These are phyloP conservation scores for Retiboletus fuscus DNA, from an alignment of 1,284 basidiomycete genomes.

Conservation along the genomic window DNA sequence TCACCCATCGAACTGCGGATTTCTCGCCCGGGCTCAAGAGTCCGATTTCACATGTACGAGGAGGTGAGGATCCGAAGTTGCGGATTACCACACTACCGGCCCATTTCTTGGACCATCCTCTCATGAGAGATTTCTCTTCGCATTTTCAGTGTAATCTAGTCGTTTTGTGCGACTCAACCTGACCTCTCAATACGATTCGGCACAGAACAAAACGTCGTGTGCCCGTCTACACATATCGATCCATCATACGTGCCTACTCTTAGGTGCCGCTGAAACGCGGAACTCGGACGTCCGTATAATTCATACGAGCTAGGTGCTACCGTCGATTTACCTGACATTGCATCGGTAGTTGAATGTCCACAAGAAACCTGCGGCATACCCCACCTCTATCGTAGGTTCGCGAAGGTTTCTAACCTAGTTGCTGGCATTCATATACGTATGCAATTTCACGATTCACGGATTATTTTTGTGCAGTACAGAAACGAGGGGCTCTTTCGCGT, in stretches of 20 bases:
- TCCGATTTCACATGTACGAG: not conserved
- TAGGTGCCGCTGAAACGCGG: no score
- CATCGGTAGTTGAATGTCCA: not conserved
- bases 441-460: not conserved
- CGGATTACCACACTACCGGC: not conserved
- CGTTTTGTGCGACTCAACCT: not conserved
- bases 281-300: not conserved
- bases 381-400: not conserved
- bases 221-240: not conserved
- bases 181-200: not conserved
- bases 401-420: not conserved
- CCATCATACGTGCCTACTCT: not conserved
- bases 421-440: not conserved
- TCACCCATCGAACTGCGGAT: not conserved
- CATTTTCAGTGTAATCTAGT: not conserved
- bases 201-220: not conserved
- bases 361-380: not conserved
- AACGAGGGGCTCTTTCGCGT: not conserved
- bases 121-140: not conserved
- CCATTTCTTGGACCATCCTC: not conserved
- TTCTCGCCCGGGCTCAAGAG: not conserved
- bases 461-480: constrained; percentile 11
- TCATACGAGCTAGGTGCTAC: no score
- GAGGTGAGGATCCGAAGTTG: not conserved
- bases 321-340: not conserved